Base-by-base conservation (phyloP, 768 basidiomycete genomes). In the Boletus rubescentipes region DNA sequence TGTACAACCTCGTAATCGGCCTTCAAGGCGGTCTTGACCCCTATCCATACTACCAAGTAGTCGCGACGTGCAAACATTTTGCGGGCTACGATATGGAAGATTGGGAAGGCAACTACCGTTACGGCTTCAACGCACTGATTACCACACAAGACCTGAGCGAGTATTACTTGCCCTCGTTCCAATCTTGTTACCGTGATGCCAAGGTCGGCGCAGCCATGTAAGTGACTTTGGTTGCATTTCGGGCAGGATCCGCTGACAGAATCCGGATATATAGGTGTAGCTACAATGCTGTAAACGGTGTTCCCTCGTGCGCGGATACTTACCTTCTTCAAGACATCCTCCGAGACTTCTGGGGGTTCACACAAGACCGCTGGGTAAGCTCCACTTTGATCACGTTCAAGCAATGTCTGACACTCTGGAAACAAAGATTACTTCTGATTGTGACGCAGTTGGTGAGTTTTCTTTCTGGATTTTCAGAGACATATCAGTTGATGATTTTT, bases 61-160 rank as follows among this genome's bases (percentile, higher is more conserved):
- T 76, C 10, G 80, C 81, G 1, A 79, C 81, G 58, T 84, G 82
- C 73, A 85, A 84, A 66, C 82, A 85, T 65, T 83, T 75, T 55
- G 79, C 82, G 2, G 82, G 76, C 0, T 83, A 85, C 61, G 82
- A 85, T 55, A 53, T 84, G 18, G 83, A 83, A 53, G 67, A 79
- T 54, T 84, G 83, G 83, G 64, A 77, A 35, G 80, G 80, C 5
- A 77, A 75, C 61, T 59, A 60, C 41, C 79, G 82, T 20, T 75
- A 69, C 49, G 70, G 75, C 0, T 85, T 82, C 68, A 72, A 83
- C 54, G 83, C 83, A 3, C 56, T 75, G n/a, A 77, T 85, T 12
- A 72, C 79, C 9, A 64, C 71, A 8, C 83, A 84, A 53, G 83
- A 85, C 53, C 66, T 85, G 26, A 77, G 73, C 65, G 80, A 82